Base-by-base conservation (phyloP, 306 rosid genomes). In the Begonia loranthoides region DNA sequence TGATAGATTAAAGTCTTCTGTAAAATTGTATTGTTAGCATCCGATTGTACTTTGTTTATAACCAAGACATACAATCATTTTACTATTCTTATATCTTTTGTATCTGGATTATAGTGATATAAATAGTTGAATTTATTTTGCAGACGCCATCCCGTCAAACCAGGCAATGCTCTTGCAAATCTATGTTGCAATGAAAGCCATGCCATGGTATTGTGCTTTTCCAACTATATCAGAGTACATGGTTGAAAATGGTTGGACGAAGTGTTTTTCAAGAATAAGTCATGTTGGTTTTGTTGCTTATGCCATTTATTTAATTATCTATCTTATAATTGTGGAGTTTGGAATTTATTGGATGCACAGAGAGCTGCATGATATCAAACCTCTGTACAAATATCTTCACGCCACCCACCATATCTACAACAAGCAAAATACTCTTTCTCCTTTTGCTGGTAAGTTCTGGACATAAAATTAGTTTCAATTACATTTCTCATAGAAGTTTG, bases 371-470 rank as follows among this genome's bases (percentile, higher is more conserved):
- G 97, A 90, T 66, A 82, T 90, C 64, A 90, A 80, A 66, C 95
- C 97, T 47, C 87, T 90, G 24, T 90, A 90, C 70, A 90, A 82
- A 51, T 62, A 80, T 75, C 95, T 90, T 49, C 97, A 90, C 53
- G 83, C 87, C 50, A 82, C 87, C 7, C 97, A 85, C 73, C 97
- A 90, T 68, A 57, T 78, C 62, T 90, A 85, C 79, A 90, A 90
- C 74, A 90, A 85, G 75, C 95, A 82, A 71, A 86, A 76, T 50
- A 85, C 92, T 60, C 95, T 90, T 63, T 90, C 95, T 59, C 95
- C 97, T 15, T 90, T 90, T 65, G 97, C 97, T 11, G 95, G 97
- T 82, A 62, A 72, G 83, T n/a, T n/a, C n/a, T n/a, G n/a, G n/a
- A n/a, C n/a, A n/a, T n/a, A n/a, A n/a, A n/a, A n/a, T 68, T 71